A percentile compares a stretch with the other conserved stretches of the same genome.
Evolutionary conservation across 192 early-diverging fungal species (phyloP).

Genomic region (Funneliformis mosseae): DNA sequence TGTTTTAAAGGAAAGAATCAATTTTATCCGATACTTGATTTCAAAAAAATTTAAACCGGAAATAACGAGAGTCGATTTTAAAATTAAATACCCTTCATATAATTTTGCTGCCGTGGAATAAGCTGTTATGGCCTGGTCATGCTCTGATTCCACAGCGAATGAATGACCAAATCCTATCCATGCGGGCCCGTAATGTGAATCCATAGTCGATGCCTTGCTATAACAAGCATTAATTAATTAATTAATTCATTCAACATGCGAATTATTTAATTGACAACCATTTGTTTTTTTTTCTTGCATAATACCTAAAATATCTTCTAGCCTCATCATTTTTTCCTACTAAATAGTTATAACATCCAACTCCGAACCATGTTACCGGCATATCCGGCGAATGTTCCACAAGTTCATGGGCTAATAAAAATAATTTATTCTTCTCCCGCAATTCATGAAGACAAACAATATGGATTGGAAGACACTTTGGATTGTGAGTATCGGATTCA

Average conservation of each 20-base stretch:
- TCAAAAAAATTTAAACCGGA: not conserved
- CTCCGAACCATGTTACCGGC: constrained; percentile 71
- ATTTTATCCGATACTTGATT: not conserved
- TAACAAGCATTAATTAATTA: constrained; percentile 14
- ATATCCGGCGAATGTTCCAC: constrained; percentile 62
- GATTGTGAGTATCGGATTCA: constrained; percentile 59
- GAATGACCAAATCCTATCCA: constrained; percentile 85
- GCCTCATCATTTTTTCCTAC: constrained; percentile 65
- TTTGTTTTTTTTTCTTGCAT: not conserved
- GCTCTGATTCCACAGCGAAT: constrained; percentile 72
- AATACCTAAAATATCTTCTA: constrained; percentile 35
- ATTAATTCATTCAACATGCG: too few species aligned
- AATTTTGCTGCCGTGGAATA: constrained; percentile 67
- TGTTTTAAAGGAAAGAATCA: constrained; percentile 36
- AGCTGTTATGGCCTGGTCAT: constrained; percentile 76
- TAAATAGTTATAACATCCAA: constrained; percentile 77
- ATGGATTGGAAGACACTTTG: constrained; percentile 60
- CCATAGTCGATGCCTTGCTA: constrained; percentile 62
- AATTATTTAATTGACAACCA: not conserved
- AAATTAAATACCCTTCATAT: constrained; percentile 62
- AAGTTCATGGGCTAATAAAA: constrained; percentile 71
- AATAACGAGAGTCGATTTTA: not conserved
- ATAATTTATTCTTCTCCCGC: constrained; percentile 65
- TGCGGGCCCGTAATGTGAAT: constrained; percentile 63
- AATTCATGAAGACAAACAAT: constrained; percentile 70